Conservation (phyloP, 2,329 filamentous ascomycete genomes). For the Hypomyces rosellus region DNA sequence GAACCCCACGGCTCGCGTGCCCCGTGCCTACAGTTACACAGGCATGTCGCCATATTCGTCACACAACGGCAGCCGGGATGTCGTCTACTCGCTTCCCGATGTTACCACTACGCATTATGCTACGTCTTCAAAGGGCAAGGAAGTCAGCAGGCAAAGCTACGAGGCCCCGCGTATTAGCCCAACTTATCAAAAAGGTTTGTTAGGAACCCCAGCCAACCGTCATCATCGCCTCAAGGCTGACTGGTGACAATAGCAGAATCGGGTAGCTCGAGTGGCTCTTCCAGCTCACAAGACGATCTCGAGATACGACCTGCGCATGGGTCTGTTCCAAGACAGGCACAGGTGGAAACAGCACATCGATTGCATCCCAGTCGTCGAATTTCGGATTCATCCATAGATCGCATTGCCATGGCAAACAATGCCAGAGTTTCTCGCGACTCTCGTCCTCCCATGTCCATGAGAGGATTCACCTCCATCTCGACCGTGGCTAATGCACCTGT, state of each 20-base stretch:
- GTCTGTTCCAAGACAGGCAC: slow-evolving; percentile 6
- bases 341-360: slow-evolving; percentile 12
- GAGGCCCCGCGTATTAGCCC: slow-evolving; percentile 30
- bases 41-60: slow-evolving; percentile 28
- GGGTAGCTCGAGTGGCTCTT: slow-evolving; percentile 33
- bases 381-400: slow-evolving; percentile 23
- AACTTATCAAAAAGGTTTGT: slow-evolving; percentile 32
- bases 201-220: background rate
- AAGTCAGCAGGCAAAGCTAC: slow-evolving; percentile 27
- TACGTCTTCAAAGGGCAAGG: slow-evolving; percentile 37
- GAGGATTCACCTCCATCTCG: slow-evolving; percentile 23
- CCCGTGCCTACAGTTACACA: slow-evolving; percentile 39
- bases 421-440: slow-evolving; percentile 16
- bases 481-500: slow-evolving; percentile 4
- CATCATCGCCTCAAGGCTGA: slow-evolving; percentile 2
- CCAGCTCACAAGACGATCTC: slow-evolving; percentile 34
- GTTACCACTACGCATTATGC: slow-evolving; percentile 18
- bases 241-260: slow-evolving; percentile 9
- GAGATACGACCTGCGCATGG: slow-evolving; percentile 29
- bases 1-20: slow-evolving; percentile 33
- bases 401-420: slow-evolving; percentile 13
- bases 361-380: slow-evolving; percentile 23
- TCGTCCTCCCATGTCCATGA: slow-evolving; percentile 25
- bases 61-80: slow-evolving; percentile 23
- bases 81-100: slow-evolving; percentile 25